Conservation (phyloP, 805 yeast species). For the Candida lessepsii region DNA sequence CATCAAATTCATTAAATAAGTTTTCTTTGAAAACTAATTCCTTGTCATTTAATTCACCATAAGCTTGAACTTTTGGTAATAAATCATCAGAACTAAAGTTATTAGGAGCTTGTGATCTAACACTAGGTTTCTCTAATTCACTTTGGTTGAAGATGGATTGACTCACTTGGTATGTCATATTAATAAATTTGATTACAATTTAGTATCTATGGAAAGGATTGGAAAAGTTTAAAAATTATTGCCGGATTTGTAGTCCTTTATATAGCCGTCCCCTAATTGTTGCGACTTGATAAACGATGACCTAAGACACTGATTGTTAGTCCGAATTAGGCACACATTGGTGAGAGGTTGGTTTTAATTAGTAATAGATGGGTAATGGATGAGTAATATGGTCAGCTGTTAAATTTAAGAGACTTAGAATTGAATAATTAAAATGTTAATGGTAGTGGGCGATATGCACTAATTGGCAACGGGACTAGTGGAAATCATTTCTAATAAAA, state of each 20-base stretch:
- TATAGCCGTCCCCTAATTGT: conserved; percentile 9
- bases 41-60: conserved; percentile 17
- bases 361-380: neutral
- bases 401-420: no score
- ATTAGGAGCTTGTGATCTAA: conserved; percentile 14
- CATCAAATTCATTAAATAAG: conserved; percentile 18
- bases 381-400: no score
- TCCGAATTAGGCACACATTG: no score
- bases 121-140: conserved; percentile 17
- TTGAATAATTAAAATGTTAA: no score
- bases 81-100: conserved; percentile 16
- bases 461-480: no score
- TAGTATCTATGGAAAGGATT: no score
- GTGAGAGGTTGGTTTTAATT: no score
- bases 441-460: no score
- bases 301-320: no score
- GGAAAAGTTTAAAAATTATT: no score
- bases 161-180: conserved; percentile 12
- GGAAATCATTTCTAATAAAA: no score
- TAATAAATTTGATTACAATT: conserved; percentile 8
- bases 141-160: conserved; percentile 16
- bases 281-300: conserved; percentile 1
- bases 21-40: conserved; percentile 17
- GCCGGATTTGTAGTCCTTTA: conserved; percentile 10
- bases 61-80: conserved; percentile 16